A percentile compares a stretch with the other conserved stretches of the same genome.
These are phyloP conservation scores for Cyamopsis tetragonoloba DNA, from an alignment of 306 rosid genomes.

Conservation along the genomic window DNA sequence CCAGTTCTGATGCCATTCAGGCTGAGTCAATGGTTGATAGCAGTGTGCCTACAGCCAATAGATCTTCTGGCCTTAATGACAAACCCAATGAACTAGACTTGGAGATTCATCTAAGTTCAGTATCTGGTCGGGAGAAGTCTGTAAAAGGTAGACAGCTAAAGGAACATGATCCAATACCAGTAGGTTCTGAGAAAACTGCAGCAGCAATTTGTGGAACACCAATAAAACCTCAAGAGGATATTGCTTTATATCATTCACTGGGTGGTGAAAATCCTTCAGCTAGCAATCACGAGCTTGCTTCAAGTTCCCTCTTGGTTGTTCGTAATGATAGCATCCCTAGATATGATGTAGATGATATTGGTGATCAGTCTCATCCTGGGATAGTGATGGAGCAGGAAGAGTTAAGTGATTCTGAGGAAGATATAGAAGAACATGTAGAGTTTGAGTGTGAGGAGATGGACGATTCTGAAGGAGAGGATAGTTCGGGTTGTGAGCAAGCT, in stretches of 20 bases:
- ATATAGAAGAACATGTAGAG: slow-evolving; percentile 85
- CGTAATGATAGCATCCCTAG: slow-evolving; percentile 39
- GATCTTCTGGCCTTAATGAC: slow-evolving; percentile 33
- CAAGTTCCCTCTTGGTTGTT: slow-evolving; percentile 34
- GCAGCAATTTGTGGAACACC: slow-evolving; percentile 32
- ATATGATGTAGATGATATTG: slow-evolving; percentile 47
- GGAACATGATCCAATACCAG: slow-evolving; percentile 31
- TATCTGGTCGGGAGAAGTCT: slow-evolving; percentile 46
- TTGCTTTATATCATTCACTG: slow-evolving; percentile 23
- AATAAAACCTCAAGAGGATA: slow-evolving; percentile 24
- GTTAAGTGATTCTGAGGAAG: slow-evolving; percentile 89
- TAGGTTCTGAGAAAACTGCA: slow-evolving; percentile 25
- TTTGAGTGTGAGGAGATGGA: slow-evolving; percentile 97
- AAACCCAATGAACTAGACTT: slow-evolving; percentile 70
- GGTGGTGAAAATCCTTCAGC: slow-evolving; percentile 36
- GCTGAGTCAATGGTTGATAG: slow-evolving; percentile 27
- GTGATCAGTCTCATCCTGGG: slow-evolving; percentile 73
- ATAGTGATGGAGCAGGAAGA: slow-evolving; percentile 97
- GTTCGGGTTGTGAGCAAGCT: slow-evolving; percentile 58
- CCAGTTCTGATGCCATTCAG: slow-evolving; percentile 37
- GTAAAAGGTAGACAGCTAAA: slow-evolving; percentile 32
- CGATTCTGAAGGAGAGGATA: slow-evolving; percentile 94
- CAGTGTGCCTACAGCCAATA: slow-evolving; percentile 28
- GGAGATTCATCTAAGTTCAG: slow-evolving; percentile 74
- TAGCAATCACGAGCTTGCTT: slow-evolving; percentile 32